Conservation (phyloP, 1,139 yeast species). For the Protomyces gravidus region DNA sequence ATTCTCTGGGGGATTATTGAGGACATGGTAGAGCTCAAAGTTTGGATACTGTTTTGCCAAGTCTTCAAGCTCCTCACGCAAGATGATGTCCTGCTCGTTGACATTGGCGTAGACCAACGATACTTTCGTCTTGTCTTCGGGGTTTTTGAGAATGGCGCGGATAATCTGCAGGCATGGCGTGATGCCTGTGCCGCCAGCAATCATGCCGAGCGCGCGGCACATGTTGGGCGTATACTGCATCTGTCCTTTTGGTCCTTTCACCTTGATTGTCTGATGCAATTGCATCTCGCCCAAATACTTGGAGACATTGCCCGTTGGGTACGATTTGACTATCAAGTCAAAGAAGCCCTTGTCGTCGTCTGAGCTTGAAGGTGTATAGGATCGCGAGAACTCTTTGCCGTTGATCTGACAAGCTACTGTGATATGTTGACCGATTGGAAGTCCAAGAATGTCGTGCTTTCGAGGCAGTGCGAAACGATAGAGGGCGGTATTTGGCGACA, state of each 20-base stretch:
- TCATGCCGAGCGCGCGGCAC: conserved; percentile 71
- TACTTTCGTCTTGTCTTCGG: conserved; percentile 71
- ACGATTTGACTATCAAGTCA: conserved; percentile 82
- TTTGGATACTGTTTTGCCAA: conserved; percentile 58
- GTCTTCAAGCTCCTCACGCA: conserved; percentile 72
- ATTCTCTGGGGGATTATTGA: conserved; percentile 66
- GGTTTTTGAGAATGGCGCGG: conserved; percentile 69
- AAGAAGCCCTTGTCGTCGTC: conserved; percentile 79
- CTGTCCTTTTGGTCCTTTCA: conserved; percentile 92
- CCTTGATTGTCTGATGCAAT: conserved; percentile 65
- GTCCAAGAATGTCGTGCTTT: conserved; percentile 69
- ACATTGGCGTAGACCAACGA: conserved; percentile 73
- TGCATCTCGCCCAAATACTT: conserved; percentile 64
- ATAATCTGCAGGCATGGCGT: conserved; percentile 92
- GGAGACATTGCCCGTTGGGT: conserved; percentile 86
- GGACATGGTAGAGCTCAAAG: conserved; percentile 66
- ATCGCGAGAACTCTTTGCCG: conserved; percentile 81
- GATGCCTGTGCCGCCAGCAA: conserved; percentile 91
- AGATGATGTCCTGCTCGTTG: conserved; percentile 68
- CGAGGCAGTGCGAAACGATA: conserved; percentile 74
- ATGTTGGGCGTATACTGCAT: conserved; percentile 81
- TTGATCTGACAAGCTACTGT: conserved; percentile 66
- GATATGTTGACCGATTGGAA: conserved; percentile 78
- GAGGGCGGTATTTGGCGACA: conserved; percentile 29
- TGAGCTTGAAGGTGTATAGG: conserved; percentile 89